These are phyloP conservation scores for Neonectria neomacrospora DNA, from an alignment of 2,329 filamentous ascomycete genomes.

Conservation along the genomic window DNA sequence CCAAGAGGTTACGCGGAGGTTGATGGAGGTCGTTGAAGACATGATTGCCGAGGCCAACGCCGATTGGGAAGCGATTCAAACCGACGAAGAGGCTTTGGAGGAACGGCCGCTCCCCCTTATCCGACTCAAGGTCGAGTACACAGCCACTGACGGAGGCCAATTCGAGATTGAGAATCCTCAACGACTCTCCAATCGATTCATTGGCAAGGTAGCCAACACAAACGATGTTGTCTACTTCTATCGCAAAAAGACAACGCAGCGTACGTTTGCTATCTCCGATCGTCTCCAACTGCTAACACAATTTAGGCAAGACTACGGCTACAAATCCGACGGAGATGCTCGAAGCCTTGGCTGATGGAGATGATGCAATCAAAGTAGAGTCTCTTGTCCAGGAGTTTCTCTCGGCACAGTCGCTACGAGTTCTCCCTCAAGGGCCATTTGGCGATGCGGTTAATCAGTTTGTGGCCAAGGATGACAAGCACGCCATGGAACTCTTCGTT, in stretches of 20 bases:
- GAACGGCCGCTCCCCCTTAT: conserved; percentile 82
- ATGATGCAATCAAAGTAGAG: conserved; percentile 85
- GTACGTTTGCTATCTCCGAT: conserved; percentile 31
- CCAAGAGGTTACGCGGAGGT: conserved; percentile 78
- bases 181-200: conserved; percentile 92
- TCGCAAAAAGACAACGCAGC: conserved; percentile 78
- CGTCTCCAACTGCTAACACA: conserved; percentile 10
- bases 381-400: conserved; percentile 90
- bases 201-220: conserved; percentile 89
- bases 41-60: conserved; percentile 86
- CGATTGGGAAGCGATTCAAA: conserved; percentile 84
- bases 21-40: conserved; percentile 83
- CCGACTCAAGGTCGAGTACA: conserved; percentile 90
- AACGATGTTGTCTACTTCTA: conserved; percentile 96
- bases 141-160: conserved; percentile 82
- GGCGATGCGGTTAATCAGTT: conserved; percentile 93
- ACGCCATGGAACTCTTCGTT: conserved; percentile 87
- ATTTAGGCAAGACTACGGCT: conserved; percentile 47
- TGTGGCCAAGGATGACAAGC: conserved; percentile 94
- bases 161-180: conserved; percentile 97
- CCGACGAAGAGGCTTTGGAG: conserved; percentile 67
- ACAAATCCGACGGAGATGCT: conserved; percentile 72
- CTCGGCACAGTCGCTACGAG: conserved; percentile 86
- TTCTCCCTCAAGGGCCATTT: conserved; percentile 91
- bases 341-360: conserved; percentile 59